A percentile compares a stretch with the other conserved stretches of the same genome.
phyloP scores from a whole-genome alignment of 768 basidiomycete genomes.

The Leccinum imitatum region DNA sequence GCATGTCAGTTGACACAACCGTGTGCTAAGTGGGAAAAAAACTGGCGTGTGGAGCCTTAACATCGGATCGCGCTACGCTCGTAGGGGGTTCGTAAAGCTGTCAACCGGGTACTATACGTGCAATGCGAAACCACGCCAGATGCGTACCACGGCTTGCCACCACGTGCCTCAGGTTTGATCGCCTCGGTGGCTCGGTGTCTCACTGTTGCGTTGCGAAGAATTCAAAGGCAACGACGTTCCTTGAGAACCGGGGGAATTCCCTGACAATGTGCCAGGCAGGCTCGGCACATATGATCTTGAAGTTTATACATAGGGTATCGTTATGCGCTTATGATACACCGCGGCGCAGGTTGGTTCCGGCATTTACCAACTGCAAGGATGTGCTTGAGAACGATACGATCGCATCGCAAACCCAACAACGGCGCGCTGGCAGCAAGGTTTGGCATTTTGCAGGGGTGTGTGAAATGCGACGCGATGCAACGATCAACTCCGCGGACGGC shows the following conservation, averaged over 20 bases:
- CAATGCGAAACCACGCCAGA: background rate
- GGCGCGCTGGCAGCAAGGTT: background rate
- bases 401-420: background rate
- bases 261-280: background rate
- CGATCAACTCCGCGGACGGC: conserved; percentile 21
- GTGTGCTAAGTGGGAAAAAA: conserved; percentile 13
- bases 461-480: conserved; percentile 13
- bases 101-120: conserved; percentile 1
- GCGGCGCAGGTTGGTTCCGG: conserved; percentile 1
- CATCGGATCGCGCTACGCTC: background rate
- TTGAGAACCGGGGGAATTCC: conserved; percentile 2
- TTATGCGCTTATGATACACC: background rate
- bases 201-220: conserved; percentile 14
- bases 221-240: conserved; percentile 11
- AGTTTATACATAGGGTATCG: background rate
- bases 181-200: background rate
- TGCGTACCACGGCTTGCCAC: conserved; percentile 9
- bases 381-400: conserved; percentile 13
- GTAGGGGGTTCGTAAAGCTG: conserved; percentile 10
- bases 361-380: background rate
- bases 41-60: background rate
- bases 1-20: background rate
- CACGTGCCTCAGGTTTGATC: background rate
- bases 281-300: background rate
- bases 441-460: conserved; percentile 16